Base-by-base conservation (phyloP, 2,329 filamentous ascomycete species). In the Huntiella moniliformis region DNA sequence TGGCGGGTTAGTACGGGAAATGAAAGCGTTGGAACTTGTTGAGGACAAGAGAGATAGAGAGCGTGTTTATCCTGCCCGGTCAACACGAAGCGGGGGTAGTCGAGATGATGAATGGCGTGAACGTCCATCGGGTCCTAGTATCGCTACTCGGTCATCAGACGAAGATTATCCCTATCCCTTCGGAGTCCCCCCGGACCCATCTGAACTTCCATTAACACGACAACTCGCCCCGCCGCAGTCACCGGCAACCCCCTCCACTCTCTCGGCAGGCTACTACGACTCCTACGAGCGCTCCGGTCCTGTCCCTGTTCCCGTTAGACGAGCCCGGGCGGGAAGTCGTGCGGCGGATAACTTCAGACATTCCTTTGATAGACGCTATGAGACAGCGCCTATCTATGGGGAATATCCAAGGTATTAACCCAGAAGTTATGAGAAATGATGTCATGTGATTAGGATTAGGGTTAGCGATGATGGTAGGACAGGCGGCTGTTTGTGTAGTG, bases 101-200 rank as follows among this genome's bases (percentile, higher is more conserved):
- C 44, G 47, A 7, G 73, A 66, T 38, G 75, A 78, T 53, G 74
- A 78, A 48, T 78, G 74, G 58, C 76, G 70, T 57, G 68, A 40
- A 46, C 47, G 67, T 52, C 70, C 71, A 51, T 77, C 73, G 45
- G 71, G 71, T 22, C 74, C 74, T 0, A 78, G 74, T 10, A 67
- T 71, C 36, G 73, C 74, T 7, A 79, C 74, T 3, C 63, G 70
- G 32, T 72, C 69, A 5, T 63, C 58, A 3, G 68, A 72, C 46
- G 72, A 77, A 34, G 72, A 77, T 50, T 63, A 28, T 8, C 22
- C 22, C 7, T 28, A 28, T 8, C 22, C 22, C 7, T 28, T 28
- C 4, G 22, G 22, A 28, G 10, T 28, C 7, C 22, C 22, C 22
- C 22, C 22, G 22, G 22, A 28, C 22, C 22, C 22, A 2, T 28